Percentiles rank a stretch among this genome's conserved stretches.
Evolutionary conservation across 1,284 basidiomycete species (phyloP).

Genomic region (Cutaneotrichosporon dermatis): DNA sequence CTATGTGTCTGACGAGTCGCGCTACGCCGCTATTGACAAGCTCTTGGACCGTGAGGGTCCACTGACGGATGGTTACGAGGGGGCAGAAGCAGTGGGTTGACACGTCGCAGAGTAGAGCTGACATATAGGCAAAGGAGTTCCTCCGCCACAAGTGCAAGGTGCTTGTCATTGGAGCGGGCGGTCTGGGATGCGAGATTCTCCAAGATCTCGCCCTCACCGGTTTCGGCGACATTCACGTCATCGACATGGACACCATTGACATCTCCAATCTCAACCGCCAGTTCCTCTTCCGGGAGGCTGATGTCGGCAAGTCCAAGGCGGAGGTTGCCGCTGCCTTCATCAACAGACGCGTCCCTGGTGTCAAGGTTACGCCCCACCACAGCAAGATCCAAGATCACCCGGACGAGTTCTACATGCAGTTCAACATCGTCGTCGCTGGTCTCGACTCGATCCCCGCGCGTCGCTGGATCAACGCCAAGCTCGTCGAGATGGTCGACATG

Average conservation of each 20-base stretch:
- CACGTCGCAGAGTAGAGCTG: neutral
- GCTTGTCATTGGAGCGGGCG: conserved; percentile 94
- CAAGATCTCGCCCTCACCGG: conserved; percentile 87
- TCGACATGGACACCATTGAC: conserved; percentile 99
- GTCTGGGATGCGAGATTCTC: conserved; percentile 90
- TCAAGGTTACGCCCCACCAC: conserved; percentile 91
- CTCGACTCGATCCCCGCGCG: conserved; percentile 96
- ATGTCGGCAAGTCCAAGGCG: conserved; percentile 93
- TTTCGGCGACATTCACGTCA: conserved; percentile 97
- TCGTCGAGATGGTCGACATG: conserved; percentile 87
- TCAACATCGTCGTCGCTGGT: conserved; percentile 94
- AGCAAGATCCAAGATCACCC: conserved; percentile 98
- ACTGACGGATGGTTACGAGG: conserved; percentile 41
- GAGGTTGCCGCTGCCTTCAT: conserved; percentile 89
- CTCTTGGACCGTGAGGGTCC: conserved; percentile 43
- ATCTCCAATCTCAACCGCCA: conserved; percentile 98
- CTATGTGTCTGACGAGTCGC: conserved; percentile 26
- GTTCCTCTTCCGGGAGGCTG: conserved; percentile 80
- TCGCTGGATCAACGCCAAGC: conserved; percentile 97
- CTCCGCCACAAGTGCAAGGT: conserved; percentile 81
- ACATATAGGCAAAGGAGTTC: conserved; percentile 73
- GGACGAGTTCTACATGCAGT: conserved; percentile 93
- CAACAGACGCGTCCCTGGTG: conserved; percentile 89
- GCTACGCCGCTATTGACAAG: conserved; percentile 38
- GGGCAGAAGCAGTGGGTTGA: conserved; percentile 26